phyloP scores from a whole-genome alignment of 805 yeast species.

The Groenewaldozyma tartarivorans region DNA sequence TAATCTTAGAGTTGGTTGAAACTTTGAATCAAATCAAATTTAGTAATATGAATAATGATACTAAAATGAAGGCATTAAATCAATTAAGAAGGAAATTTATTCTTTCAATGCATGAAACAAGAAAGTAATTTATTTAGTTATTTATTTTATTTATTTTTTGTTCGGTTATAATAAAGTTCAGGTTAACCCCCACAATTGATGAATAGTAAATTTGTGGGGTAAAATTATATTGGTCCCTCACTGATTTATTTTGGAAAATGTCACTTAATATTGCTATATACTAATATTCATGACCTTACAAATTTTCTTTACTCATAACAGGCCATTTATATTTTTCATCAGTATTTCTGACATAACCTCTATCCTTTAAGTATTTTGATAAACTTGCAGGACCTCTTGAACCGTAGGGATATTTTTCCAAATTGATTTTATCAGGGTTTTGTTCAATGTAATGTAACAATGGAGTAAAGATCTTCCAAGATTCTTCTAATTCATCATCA shows the following conservation, averaged over 20 bases:
- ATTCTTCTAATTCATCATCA: constrained; percentile 90
- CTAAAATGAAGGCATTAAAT: neutral
- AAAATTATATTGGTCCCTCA: too few relatives aligned
- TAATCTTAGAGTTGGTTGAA: neutral
- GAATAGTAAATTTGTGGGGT: too few relatives aligned
- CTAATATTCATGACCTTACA: constrained; percentile 6
- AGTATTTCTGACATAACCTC: constrained; percentile 63
- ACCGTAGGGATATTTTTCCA: constrained; percentile 70
- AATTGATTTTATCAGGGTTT: constrained; percentile 55
- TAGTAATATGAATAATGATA: too few relatives aligned
- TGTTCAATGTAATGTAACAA: constrained; percentile 72
- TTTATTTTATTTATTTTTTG: too few relatives aligned
- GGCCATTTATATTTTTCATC: constrained; percentile 85
- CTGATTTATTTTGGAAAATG: neutral
- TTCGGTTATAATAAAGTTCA: too few relatives aligned
- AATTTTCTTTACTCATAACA: constrained; percentile 24
- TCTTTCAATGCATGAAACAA: neutral
- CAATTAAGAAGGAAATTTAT: neutral
- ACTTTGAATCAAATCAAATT: neutral
- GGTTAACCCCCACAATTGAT: too few relatives aligned
- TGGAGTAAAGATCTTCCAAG: constrained; percentile 93
- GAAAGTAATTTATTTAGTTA: too few relatives aligned
- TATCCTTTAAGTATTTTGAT: constrained; percentile 48
- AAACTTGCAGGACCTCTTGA: constrained; percentile 77
- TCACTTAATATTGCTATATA: neutral